phyloP scores from a whole-genome alignment of 2,329 filamentous ascomycete species.

The Trichoderma harzianum region DNA sequence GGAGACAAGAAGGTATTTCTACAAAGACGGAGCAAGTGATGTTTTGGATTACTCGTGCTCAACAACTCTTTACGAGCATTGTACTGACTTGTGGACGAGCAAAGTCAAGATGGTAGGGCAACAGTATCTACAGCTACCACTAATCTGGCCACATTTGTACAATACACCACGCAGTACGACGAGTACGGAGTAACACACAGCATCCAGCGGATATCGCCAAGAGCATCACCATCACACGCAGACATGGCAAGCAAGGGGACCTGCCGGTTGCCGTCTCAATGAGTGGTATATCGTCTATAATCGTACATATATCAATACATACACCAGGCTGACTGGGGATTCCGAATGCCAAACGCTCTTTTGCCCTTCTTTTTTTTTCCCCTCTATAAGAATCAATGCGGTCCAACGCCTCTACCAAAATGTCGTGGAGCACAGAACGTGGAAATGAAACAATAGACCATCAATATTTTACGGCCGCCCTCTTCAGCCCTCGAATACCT shows the following conservation, averaged over 20 bases:
- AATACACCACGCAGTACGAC: background rate
- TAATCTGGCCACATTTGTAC: background rate
- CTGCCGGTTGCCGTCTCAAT: background rate
- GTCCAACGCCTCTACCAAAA: constrained; percentile 13
- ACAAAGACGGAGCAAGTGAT: background rate
- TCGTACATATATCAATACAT: constrained; percentile 6
- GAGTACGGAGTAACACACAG: background rate
- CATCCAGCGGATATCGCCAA: background rate
- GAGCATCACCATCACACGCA: background rate
- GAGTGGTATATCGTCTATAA: constrained; percentile 17
- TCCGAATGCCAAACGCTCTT: constrained; percentile 5
- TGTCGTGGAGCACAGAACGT: background rate
- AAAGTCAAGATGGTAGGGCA: background rate
- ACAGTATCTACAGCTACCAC: background rate
- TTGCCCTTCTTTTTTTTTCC: background rate
- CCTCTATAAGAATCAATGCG: constrained; percentile 8
- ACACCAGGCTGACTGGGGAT: background rate
- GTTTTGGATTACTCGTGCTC: constrained; percentile 9
- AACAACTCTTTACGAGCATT: background rate
- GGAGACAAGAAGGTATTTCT: background rate
- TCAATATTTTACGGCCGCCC: background rate
- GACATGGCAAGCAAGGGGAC: background rate
- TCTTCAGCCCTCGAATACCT: constrained; percentile 75
- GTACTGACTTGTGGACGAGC: background rate
- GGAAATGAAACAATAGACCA: background rate